phyloP scores from a whole-genome alignment of 805 yeast species.

The Teunomyces atbi region DNA sequence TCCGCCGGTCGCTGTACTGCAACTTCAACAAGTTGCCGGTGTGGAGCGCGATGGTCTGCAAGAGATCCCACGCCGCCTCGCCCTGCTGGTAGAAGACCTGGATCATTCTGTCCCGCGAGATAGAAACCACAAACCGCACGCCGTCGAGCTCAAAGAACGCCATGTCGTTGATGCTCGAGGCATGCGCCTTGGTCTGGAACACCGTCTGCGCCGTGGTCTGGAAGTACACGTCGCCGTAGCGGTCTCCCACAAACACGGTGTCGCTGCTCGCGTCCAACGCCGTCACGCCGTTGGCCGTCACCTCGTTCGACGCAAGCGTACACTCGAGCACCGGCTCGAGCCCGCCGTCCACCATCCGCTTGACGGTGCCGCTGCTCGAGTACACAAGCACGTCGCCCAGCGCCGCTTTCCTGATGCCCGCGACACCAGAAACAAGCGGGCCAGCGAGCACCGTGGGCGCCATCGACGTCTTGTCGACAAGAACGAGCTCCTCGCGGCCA shows the following conservation, averaged over 20 bases:
- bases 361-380: conserved; percentile 44
- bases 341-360: conserved; percentile 18
- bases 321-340: conserved; percentile 11
- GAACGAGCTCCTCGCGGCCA: conserved; percentile 37
- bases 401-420: conserved; percentile 36
- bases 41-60: conserved; percentile 60
- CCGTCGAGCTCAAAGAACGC: conserved; percentile 28
- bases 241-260: conserved; percentile 46
- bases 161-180: conserved; percentile 50
- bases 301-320: conserved; percentile 26
- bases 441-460: conserved; percentile 24
- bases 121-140: conserved; percentile 39
- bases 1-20: conserved; percentile 22
- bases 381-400: conserved; percentile 35
- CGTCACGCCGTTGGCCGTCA: conserved; percentile 40
- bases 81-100: conserved; percentile 44
- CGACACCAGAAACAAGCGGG: conserved; percentile 36
- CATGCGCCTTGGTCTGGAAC: conserved; percentile 46
- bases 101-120: conserved; percentile 62
- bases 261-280: conserved; percentile 34
- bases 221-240: conserved; percentile 42
- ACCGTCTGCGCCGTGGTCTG: background rate
- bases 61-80: conserved; percentile 44
- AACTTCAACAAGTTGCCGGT: conserved; percentile 51
- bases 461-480: conserved; percentile 18